Base-by-base conservation (phyloP, 2,329 filamentous ascomycete species). In the Colletotrichum destructivum region DNA sequence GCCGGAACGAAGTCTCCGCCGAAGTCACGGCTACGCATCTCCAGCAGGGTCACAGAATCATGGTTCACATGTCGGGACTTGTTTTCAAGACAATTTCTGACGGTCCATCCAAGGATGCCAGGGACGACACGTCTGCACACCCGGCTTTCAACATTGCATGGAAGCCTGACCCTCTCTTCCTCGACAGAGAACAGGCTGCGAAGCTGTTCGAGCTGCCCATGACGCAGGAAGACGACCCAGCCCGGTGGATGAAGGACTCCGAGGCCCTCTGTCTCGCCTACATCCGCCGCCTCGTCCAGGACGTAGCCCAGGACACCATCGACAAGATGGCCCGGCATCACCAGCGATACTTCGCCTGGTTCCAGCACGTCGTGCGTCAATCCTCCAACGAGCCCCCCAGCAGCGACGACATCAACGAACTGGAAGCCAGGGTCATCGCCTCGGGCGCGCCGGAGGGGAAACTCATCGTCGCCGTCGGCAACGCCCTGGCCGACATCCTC, bases 401-500 rank as follows among this genome's bases (percentile, higher is more conserved):
- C 18, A 31, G 12, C 35, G 56, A 55, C 2, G 46, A 47, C 4
- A 57, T 76, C 4, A 52, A 44, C 8, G 55, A 70, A 2, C 66
- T 76, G 2, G 74, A 76, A 18, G 46, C 42, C 13, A 69, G 44
- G 6, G 74, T 75, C 18, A 21, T 42, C 1, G 40, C 54, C 2
- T 62, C 62, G n/a, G 72, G 62, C 8, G 73, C 73, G 1, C 56
- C 73, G 3, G 75, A 76, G 49, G 76, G 75, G 1, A 76, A 66
- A 12, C 65, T 77, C 3, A 73, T 76, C 26, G 73, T 72, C 7
- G 75, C 75, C 9, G 75, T 77, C 23, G 75, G 75, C 31, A 68
- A 66, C 16, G 73, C 68, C 18, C 72, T 80, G 57, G 44, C 71
- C 9, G 51, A 66, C 23, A 79, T 81, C 21, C 69, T 81, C 16